Evolutionary conservation across 2,329 filamentous ascomycete species (phyloP).

Genomic region (Penicillium thymicola): DNA sequence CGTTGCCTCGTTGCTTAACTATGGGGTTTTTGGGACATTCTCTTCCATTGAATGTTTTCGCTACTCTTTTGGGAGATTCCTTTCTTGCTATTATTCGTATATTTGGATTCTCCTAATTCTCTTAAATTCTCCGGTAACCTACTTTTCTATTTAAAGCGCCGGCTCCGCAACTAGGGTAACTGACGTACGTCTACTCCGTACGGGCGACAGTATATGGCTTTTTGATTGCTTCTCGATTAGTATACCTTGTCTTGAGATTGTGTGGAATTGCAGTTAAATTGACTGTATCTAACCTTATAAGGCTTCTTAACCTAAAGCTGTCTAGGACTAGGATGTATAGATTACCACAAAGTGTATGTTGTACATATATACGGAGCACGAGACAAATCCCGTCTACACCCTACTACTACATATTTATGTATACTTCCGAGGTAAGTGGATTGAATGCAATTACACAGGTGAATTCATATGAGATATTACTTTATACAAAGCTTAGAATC

Average conservation of each 20-base stretch:
- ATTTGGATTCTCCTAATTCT: neutral
- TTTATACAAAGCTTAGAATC: neutral
- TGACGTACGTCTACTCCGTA: constrained; percentile 16
- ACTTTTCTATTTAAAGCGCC: neutral
- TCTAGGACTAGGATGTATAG: neutral
- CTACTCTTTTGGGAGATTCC: neutral
- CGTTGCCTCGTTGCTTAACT: constrained; percentile 20
- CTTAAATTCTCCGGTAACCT: neutral
- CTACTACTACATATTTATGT: too few species aligned
- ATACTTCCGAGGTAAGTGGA: too few species aligned
- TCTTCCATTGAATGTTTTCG: neutral
- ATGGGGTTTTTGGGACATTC: neutral
- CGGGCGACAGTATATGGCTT: neutral
- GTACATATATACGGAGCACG: neutral
- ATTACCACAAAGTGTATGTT: too few species aligned
- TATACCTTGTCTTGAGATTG: neutral
- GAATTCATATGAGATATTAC: too few species aligned
- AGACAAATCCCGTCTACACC: neutral
- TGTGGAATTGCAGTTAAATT: neutral
- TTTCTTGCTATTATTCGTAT: neutral
- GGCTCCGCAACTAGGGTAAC: constrained; percentile 17
- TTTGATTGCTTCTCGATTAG: neutral
- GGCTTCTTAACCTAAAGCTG: neutral
- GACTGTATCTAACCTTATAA: neutral
- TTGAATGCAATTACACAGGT: too few species aligned